Evolutionary conservation across 2,329 filamentous ascomycete species (phyloP), one percentile per base, ranked within the genome.

Genomic region (Sarocladium oryzae): DNA sequence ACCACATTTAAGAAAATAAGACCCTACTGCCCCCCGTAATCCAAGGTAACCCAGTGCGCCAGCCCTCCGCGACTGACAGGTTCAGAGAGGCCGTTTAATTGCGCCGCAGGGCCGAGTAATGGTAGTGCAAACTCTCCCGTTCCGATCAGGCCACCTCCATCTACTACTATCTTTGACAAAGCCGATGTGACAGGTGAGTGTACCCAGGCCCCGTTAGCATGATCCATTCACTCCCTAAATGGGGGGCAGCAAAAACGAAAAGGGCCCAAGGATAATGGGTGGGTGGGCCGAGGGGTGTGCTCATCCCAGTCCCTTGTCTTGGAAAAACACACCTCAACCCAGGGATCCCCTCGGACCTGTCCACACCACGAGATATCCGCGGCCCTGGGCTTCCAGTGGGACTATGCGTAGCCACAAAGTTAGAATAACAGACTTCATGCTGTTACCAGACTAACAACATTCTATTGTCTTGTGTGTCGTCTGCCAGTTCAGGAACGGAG

Each of bases 91-190:
- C 40, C 40, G 40, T 45, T 45, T 45, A 23, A 45, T 45, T 45
- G 40, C 40, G 21, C 23, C 21, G 40, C 40, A 45, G 40, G 40
- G 40, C 40, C 24, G 21, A 45, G 40, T 18, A 26, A 28, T 45
- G 21, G 40, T 45, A 45, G 40, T 30, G 21, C 40, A 45, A 45
- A 45, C 40, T 45, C 40, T 45, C 40, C 24, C 21, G 21, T 30
- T 45, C 40, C 40, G 40, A 45, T 45, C 40, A 45, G 40, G 40
- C 40, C 40, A 45, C 40, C 33, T 45, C 40, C 18, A 20, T 9
- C n/a, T 23, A 45, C n/a, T n/a, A n/a, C n/a, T n/a, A n/a, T n/a
- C 21, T 16, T 10, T 41, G 9, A 21, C 37, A 41, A 41, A 15
- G 16, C 23, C 40, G 40, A 26, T 45, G 40, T 45, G 40, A 45